Conservation (phyloP, 2,329 filamentous ascomycete genomes). For the Paecilomyces variotii region DNA sequence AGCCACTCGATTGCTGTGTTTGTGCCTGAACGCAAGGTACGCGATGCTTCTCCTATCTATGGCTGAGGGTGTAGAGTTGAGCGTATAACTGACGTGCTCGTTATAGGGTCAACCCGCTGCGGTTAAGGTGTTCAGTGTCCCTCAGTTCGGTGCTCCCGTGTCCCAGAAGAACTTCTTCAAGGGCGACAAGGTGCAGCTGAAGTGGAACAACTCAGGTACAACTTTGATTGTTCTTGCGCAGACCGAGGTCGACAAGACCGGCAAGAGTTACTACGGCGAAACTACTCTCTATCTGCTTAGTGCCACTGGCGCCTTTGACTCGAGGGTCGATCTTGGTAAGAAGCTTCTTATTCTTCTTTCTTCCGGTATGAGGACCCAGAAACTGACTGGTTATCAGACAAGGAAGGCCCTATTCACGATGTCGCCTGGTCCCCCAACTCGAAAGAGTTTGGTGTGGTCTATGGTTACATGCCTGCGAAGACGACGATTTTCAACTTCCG, state of each 20-base stretch:
- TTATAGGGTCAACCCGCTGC: slow-evolving; percentile 81
- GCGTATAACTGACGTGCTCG: slow-evolving; percentile 1
- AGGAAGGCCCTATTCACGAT: slow-evolving; percentile 96
- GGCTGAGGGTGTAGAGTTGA: not conserved
- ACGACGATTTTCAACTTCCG: slow-evolving; percentile 94
- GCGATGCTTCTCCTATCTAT: slow-evolving; percentile 11
- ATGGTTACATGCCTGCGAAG: slow-evolving; percentile 98
- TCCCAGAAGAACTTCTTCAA: slow-evolving; percentile 99
- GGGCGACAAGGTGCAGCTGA: slow-evolving; percentile 95
- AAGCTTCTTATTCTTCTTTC: slow-evolving; percentile 3
- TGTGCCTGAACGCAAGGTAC: slow-evolving; percentile 86
- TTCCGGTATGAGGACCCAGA: not conserved
- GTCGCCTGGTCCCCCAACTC: slow-evolving; percentile 98
- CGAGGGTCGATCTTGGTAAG: slow-evolving; percentile 67
- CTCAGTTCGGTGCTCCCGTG: slow-evolving; percentile 70
- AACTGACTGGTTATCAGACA: slow-evolving; percentile 50
- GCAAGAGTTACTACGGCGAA: slow-evolving; percentile 99
- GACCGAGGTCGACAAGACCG: slow-evolving; percentile 95
- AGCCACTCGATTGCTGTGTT: slow-evolving; percentile 92
- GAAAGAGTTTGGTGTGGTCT: slow-evolving; percentile 94
- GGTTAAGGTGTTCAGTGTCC: slow-evolving; percentile 90
- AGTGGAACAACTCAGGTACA: slow-evolving; percentile 92
- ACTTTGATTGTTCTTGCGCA: slow-evolving; percentile 90
- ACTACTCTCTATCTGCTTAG: slow-evolving; percentile 94
- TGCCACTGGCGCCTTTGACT: slow-evolving; percentile 85